A percentile compares a stretch with the other conserved stretches of the same genome.
These are phyloP conservation scores for Apiotrichum porosum DNA, from an alignment of 1,284 basidiomycete species.

Conservation along the genomic window DNA sequence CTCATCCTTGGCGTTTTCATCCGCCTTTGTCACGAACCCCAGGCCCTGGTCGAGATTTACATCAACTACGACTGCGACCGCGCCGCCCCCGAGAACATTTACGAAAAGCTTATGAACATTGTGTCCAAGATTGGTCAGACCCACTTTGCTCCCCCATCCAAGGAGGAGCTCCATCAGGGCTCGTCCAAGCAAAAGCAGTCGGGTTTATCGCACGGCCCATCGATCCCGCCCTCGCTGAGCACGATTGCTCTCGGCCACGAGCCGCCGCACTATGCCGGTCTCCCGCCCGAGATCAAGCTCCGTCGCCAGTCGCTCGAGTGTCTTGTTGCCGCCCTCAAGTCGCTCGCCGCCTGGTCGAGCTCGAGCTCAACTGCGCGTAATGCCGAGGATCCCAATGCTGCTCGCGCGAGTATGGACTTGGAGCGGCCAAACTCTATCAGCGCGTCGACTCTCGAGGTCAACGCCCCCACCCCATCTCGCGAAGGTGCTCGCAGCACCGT, in stretches of 20 bases:
- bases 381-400: constrained; percentile 15
- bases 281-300: constrained; percentile 73
- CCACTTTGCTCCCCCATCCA: constrained; percentile 56
- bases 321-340: constrained; percentile 76
- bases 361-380: constrained; percentile 8
- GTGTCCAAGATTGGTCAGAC: constrained; percentile 82
- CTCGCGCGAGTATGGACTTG: constrained; percentile 27
- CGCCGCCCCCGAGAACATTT: constrained; percentile 87
- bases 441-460: constrained; percentile 18
- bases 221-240: constrained; percentile 60
- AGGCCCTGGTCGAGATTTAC: constrained; percentile 93
- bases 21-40: constrained; percentile 85
- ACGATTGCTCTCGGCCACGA: constrained; percentile 58
- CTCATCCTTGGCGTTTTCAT: constrained; percentile 81
- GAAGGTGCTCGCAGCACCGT: constrained; percentile 9
- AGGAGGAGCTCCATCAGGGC: constrained; percentile 38
- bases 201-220: constrained; percentile 31
- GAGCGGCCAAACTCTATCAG: constrained; percentile 9
- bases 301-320: constrained; percentile 85
- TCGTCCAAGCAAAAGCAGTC: constrained; percentile 47
- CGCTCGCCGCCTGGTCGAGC: constrained; percentile 84
- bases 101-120: constrained; percentile 91
- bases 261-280: constrained; percentile 57
- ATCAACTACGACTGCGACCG: constrained; percentile 97
- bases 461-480: constrained; percentile 22